Evolutionary conservation across 1,284 basidiomycete species (phyloP), one percentile per base, ranked within the genome.

Genomic region (Ustilago bromivora): DNA sequence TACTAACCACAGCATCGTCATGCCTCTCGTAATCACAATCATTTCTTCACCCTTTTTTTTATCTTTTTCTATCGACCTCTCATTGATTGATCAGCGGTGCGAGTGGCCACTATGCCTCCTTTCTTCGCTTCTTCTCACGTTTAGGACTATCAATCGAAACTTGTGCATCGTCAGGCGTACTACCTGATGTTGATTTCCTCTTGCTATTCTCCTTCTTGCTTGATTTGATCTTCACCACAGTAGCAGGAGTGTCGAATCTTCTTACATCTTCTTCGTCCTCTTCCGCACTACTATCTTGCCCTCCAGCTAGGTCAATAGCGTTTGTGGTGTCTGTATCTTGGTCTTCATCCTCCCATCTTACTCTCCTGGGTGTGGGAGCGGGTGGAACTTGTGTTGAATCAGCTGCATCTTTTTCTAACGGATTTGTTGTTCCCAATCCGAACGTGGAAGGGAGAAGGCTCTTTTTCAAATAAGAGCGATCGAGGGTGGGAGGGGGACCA

Each of bases 401-500:
- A 47, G 11, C 23, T 47, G 56, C 11, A n/a, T 51, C 19, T 36
- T 28, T 31, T 13, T 11, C 49, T 23, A 2, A 6, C 1, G 10
- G 23, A 13, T 51, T 51, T 5, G 57, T 40, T 17, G 57, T 35
- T 10, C 54, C 70, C 5, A 71, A 35, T 3, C 74, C 74, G 17
- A 80, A 57, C 6, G 65, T 71, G 9, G 71, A 53, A 1, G 76
- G 77, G 0, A 71, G 41, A 12, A 79, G 58, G n/a, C 65, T 71
- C 55, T 75, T 78, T 15, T 66, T 75, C n/a, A 75, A 61, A 56
- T 78, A 74, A 17, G 53, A 53, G 1, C 75, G 57, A 31, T 78
- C 81, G 3, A 77, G 61, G 1, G 68, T 71, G 1, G 79, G 81
- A n/a, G 80, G 62, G 3, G 82, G 78, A 7, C 80, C 76, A 32